Evolutionary conservation across 106 monocot species (phyloP), one percentile per base, ranked within the genome.

Genomic region (Platanthera guangdongensis): DNA sequence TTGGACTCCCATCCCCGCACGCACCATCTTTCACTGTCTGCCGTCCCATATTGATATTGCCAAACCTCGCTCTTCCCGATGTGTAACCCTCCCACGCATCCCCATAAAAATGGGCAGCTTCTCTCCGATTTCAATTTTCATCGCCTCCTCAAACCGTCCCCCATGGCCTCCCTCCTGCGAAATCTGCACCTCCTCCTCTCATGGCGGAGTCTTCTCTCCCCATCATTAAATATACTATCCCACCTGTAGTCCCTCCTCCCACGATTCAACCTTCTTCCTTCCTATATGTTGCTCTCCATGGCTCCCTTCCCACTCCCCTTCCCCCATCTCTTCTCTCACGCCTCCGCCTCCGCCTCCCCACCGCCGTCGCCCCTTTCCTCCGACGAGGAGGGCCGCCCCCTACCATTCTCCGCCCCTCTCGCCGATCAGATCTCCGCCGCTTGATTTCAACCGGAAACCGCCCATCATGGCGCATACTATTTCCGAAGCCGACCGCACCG

Each of bases 401-500:
- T 16, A 1, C 60, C 51, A 4, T 50, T 72, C 22, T 51, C 21
- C 51, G 72, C 50, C 72, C 7, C 13, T 2, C 21, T 9, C 72
- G 72, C 18, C 4, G 72, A 72, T 22, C 51, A 21, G 49, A 51
- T 72, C 51, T 72, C 49, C 51, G 50, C 49, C 16, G 18, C 49
- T 10, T 72, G 72, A 72, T 7, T 4, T n/a, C 49, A 19, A 21
- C 8, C n/a, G 51, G 72, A 8, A 11, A 19, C 22, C 72, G 72
- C 72, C 39, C 50, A 72, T 72, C 51, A 72, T 72, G 72, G 51
- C 72, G 18, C 75, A 80, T 57, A 51, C 47, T 13, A 60, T 62
- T 30, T 75, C 80, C 18, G 80, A 75, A 8, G 67, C 68, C 12
- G 50, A 51, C 46, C 79, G 79, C 48, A 67, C 80, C 39, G 80